Evolutionary conservation across 345 rosid species (phyloP).

Genomic region (Pistacia vera): DNA sequence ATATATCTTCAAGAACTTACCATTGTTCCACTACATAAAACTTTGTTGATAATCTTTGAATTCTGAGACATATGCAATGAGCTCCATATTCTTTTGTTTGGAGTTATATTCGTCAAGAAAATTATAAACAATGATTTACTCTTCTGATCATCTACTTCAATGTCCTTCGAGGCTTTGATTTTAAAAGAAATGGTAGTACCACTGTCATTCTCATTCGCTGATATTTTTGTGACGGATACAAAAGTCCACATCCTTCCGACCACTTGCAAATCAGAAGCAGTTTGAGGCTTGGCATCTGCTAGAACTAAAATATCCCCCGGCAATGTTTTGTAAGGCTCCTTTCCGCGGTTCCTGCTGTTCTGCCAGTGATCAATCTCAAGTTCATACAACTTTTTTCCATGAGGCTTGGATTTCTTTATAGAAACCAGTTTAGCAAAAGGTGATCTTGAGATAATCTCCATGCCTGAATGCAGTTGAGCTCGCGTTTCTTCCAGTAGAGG

Average conservation of each 20-base stretch:
- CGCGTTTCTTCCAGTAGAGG: constrained; percentile 58
- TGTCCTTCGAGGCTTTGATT: constrained; percentile 15
- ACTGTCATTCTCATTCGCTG: constrained; percentile 4
- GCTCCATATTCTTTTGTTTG: constrained; percentile 42
- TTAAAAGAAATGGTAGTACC: constrained; percentile 20
- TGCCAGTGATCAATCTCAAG: constrained; percentile 39
- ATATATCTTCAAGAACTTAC: constrained; percentile 29
- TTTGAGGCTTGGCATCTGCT: constrained; percentile 36
- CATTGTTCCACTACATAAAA: constrained; percentile 26
- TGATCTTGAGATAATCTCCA: constrained; percentile 33
- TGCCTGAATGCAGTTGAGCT: constrained; percentile 31
- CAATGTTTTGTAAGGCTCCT: constrained; percentile 38
- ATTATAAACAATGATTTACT: constrained; percentile 30
- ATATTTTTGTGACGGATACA: constrained; percentile 18
- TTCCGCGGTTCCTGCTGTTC: constrained; percentile 24
- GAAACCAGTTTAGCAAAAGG: constrained; percentile 35
- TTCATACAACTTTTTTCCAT: constrained; percentile 15
- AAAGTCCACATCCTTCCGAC: constrained; percentile 32
- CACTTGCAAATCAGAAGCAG: constrained; percentile 39
- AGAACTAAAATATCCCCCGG: constrained; percentile 43
- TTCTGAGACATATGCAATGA: constrained; percentile 34
- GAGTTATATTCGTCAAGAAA: constrained; percentile 32
- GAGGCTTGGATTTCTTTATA: not conserved
- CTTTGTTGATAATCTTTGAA: constrained; percentile 26
- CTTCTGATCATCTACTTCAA: not conserved